A percentile compares a stretch with the other conserved stretches of the same genome.
Evolutionary conservation across 805 yeast genomes (phyloP).

Genomic region (Nakazawaea molendinolei): DNA sequence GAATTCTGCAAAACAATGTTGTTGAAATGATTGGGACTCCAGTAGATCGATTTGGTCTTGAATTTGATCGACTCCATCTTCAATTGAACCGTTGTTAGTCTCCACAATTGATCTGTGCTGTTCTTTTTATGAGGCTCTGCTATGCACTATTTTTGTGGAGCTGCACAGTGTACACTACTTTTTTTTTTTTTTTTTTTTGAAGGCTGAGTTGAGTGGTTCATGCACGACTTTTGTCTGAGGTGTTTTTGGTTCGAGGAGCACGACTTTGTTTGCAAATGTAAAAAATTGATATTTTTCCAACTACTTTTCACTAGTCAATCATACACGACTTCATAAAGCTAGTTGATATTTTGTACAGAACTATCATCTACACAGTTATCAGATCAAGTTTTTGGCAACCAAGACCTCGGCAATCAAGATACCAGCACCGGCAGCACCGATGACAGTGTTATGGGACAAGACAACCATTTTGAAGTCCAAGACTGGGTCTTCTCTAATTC

Average conservation of each 20-base stretch:
- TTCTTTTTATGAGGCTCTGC: neutral
- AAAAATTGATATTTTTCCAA: too few species aligned
- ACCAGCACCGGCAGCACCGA: conserved; percentile 99
- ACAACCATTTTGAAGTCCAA: conserved; percentile 95
- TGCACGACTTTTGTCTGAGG: too few species aligned
- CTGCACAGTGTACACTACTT: too few species aligned
- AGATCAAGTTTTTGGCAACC: conserved; percentile 68
- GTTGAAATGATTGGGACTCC: conserved; percentile 29
- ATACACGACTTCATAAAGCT: too few species aligned
- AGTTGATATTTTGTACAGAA: neutral
- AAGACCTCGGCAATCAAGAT: conserved; percentile 89
- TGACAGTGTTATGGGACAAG: conserved; percentile 93
- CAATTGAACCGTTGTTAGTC: neutral
- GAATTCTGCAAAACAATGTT: conserved; percentile 67
- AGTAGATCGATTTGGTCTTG: conserved; percentile 22
- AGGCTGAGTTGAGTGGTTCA: too few species aligned
- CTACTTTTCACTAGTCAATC: too few species aligned
- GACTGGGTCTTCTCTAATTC: conserved; percentile 89
- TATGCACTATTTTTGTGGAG: too few species aligned
- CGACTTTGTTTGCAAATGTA: too few species aligned
- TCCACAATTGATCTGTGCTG: neutral
- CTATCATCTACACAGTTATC: conserved; percentile 15
- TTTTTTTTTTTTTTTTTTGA: too few species aligned
- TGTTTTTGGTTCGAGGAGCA: too few species aligned
- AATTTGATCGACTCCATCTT: conserved; percentile 14